These are phyloP conservation scores for Hygrocybe coccinea DNA, from an alignment of 768 basidiomycete genomes.

Conservation along the genomic window DNA sequence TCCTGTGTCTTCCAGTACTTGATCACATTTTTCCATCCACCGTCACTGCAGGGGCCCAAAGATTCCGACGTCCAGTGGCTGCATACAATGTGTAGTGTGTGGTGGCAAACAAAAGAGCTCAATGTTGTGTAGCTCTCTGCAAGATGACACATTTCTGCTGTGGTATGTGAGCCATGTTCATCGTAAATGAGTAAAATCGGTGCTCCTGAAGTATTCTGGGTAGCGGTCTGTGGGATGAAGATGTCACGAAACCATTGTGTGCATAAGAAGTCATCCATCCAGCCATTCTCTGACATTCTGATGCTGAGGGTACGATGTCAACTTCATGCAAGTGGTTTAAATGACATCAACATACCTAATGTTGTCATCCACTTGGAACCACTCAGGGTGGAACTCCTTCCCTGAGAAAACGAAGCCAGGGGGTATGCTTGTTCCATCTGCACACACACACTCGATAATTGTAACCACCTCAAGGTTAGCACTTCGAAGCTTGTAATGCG, in stretches of 20 bases:
- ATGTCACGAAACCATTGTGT: neutral
- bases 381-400: neutral
- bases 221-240: slow-evolving; percentile 31
- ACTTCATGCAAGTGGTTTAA: too few relatives aligned
- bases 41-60: slow-evolving; percentile 29
- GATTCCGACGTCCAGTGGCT: slow-evolving; percentile 35
- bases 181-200: slow-evolving; percentile 21
- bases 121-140: slow-evolving; percentile 21
- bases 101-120: slow-evolving; percentile 32
- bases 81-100: slow-evolving; percentile 34
- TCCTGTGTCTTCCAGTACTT: slow-evolving; percentile 23
- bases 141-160: slow-evolving; percentile 12
- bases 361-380: neutral
- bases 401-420: slow-evolving; percentile 29
- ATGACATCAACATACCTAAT: neutral
- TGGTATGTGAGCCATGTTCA: slow-evolving; percentile 20
- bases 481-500: slow-evolving; percentile 15
- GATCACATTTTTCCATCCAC: slow-evolving; percentile 22
- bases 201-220: slow-evolving; percentile 10
- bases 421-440: slow-evolving; percentile 23
- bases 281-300: slow-evolving; percentile 20
- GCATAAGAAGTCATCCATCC: slow-evolving; percentile 22
- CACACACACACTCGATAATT: slow-evolving; percentile 29
- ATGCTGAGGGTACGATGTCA: neutral
- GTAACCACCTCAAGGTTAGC: slow-evolving; percentile 32